Conservation (phyloP, 2,329 filamentous ascomycete species). For the Pseudonectria buxi region DNA sequence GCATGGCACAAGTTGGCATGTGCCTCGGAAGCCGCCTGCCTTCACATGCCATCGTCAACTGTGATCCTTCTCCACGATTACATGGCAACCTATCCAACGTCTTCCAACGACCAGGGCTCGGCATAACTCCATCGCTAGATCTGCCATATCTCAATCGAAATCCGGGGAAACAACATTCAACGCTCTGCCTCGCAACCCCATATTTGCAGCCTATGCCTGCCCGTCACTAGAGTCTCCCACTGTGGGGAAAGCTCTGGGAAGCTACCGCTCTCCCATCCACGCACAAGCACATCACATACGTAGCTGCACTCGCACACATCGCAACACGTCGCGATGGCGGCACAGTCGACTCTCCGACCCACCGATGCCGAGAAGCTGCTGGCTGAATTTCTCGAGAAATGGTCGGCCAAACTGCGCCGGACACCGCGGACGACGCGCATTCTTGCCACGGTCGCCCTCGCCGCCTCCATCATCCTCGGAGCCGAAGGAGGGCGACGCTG, state of each 20-base stretch:
- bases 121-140: no score
- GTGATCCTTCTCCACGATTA: conserved; percentile 3
- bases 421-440: conserved; percentile 68
- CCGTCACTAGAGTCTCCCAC: no score
- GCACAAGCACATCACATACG: no score
- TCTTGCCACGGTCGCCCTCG: conserved; percentile 67
- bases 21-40: conserved; percentile 22
- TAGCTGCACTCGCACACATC: background rate
- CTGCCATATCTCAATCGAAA: no score
- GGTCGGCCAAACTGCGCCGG: conserved; percentile 48
- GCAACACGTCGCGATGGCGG: conserved; percentile 68
- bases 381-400: conserved; percentile 55
- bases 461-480: conserved; percentile 69
- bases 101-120: no score
- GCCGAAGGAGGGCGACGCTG: conserved; percentile 73
- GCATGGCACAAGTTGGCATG: background rate
- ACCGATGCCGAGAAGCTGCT: conserved; percentile 61
- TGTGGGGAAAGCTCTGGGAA: conserved; percentile 10
- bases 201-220: no score
- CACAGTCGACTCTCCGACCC: conserved; percentile 73
- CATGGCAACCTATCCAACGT: background rate
- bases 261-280: background rate
- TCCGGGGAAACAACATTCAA: no score
- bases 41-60: conserved; percentile 20
- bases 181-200: no score